Base-by-base conservation (phyloP, 306 rosid species). In the Lithocarpus polystachyus region DNA sequence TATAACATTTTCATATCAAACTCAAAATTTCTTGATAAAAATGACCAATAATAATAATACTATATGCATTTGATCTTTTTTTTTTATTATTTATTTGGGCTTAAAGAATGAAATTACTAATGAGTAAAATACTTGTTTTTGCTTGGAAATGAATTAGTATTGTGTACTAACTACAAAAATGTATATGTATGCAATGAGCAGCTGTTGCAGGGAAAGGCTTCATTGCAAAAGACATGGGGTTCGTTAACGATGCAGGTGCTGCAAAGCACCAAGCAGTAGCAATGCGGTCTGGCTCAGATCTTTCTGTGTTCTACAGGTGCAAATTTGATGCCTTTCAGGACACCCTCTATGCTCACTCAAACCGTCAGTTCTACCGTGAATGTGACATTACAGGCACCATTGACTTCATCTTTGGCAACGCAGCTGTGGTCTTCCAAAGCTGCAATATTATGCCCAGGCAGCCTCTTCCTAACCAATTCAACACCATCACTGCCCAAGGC, bases 401-500 rank as follows among this genome's bases (percentile, higher is more conserved):
- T 23, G 99, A 95, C 78, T 95, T 92, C 95, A 95, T 95, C n/a
- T 94, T 94, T 10, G 98, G 97, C 75, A 92, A 92, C 5, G 96
- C 93, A 0, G 98, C 97, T 1, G 90, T 77, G 18, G 92, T 94
- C n/a, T 87, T 94, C 81, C 97, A 94, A 51, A 68, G 6, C 77
- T 94, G 97, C 87, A 85, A 60, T 20, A 90, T 94, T 74, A 79
- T 48, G 82, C 97, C 98, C 0, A 87, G 97, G 51, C 96, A 91
- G 77, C 98, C 99, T 0, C 55, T 91, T 4, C 1, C 86, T 29
- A 89, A 90, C 85, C 99, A 95, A 76, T 92, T 92, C 90, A 88
- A 87, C 90, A 92, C 98, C 85, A 88, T 95, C 80, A 95, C 99
- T 3, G 98, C 99, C 29, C 99, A 92, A 78, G 98, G 99, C 14